Percentiles rank a stretch among this genome's conserved stretches.
phyloP scores from a whole-genome alignment of 2,329 filamentous ascomycete genomes.

The Blastomyces percursus region DNA sequence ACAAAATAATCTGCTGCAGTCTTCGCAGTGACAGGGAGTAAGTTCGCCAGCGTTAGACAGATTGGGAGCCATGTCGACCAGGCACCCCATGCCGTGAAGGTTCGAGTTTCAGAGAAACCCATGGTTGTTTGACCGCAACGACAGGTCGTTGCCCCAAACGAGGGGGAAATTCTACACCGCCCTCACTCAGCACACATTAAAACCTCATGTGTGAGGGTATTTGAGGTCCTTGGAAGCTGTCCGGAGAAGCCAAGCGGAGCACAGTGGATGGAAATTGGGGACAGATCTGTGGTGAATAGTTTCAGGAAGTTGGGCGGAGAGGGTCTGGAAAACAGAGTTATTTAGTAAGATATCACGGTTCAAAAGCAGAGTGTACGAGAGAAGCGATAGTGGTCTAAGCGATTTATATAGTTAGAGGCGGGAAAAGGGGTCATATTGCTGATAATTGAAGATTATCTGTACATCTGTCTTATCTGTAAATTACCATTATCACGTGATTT shows the following conservation, averaged over 20 bases:
- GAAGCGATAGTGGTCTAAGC: not conserved
- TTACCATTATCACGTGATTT: not conserved
- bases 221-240: not conserved
- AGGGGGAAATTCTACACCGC: not conserved
- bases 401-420: not conserved
- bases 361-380: not conserved
- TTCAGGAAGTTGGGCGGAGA: not conserved
- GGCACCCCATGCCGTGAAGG: constrained; percentile 11
- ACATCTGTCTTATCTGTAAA: too few relatives aligned
- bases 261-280: not conserved
- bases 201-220: not conserved
- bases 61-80: constrained; percentile 1
- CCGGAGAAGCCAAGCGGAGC: not conserved
- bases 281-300: not conserved
- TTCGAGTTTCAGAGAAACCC: constrained; percentile 10
- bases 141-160: not conserved
- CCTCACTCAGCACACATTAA: not conserved
- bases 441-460: too few relatives aligned
- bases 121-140: not conserved
- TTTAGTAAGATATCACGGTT: not conserved
- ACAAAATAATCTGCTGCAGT: constrained; percentile 80
- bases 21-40: constrained; percentile 9
- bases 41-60: constrained; percentile 6
- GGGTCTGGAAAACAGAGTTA: not conserved
- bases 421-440: not conserved